Conservation (phyloP, 83 land plant species). For the Picea abies region DNA sequence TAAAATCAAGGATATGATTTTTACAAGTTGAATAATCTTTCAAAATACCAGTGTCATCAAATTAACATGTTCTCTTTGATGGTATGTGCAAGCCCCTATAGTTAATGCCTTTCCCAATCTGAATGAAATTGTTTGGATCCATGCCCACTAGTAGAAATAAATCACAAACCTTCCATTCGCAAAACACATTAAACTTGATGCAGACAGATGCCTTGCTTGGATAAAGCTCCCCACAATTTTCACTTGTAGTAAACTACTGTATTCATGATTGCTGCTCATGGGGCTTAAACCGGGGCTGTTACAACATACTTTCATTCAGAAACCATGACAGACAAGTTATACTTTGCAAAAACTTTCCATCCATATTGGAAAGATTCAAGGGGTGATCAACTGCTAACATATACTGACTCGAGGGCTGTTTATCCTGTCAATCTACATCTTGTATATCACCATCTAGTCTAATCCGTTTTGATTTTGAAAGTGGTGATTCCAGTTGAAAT, state of each 20-base stretch:
- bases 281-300: background rate
- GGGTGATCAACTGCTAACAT: background rate
- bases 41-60: background rate
- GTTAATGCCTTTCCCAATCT: slow-evolving; percentile 2
- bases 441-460: background rate
- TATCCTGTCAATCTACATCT: background rate
- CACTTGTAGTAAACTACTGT: background rate
- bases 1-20: background rate
- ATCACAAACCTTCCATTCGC: background rate
- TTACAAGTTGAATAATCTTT: background rate
- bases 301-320: background rate
- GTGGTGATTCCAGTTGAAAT: too few relatives aligned
- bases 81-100: background rate
- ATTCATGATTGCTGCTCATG: background rate
- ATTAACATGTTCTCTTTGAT: slow-evolving; percentile 4
- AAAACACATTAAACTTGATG: background rate
- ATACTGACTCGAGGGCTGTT: background rate
- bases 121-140: background rate
- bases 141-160: background rate
- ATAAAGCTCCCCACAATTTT: background rate
- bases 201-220: background rate
- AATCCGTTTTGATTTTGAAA: background rate
- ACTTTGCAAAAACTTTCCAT: background rate
- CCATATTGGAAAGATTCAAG: background rate
- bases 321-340: background rate